phyloP scores from a whole-genome alignment of 2,329 filamentous ascomycete species.

The Fusarium verrucosum region DNA sequence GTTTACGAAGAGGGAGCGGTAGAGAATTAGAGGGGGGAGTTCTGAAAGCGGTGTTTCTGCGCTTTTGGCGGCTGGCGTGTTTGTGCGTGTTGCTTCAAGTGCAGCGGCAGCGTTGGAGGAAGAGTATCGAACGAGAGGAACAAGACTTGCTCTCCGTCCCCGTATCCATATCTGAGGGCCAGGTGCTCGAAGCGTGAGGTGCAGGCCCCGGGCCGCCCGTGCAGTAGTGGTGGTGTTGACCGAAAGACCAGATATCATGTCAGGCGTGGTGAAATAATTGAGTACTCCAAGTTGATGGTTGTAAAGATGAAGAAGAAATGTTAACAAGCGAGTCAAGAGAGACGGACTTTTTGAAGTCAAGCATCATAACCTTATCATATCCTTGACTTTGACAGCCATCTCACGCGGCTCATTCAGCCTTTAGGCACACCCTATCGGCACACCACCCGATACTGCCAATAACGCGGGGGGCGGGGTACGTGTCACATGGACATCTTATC shows the following conservation, averaged over 20 bases:
- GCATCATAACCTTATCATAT: conserved; percentile 14
- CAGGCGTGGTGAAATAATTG: background rate
- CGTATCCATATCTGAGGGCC: too few relatives aligned
- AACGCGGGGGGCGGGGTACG: conserved; percentile 33
- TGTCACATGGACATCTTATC: conserved; percentile 26
- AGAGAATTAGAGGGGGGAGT: conserved; percentile 49
- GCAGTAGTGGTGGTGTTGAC: conserved; percentile 15
- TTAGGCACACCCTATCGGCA: conserved; percentile 20
- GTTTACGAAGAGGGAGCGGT: conserved; percentile 55
- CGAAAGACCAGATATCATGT: conserved; percentile 26
- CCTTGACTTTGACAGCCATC: conserved; percentile 11
- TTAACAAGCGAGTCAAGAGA: background rate
- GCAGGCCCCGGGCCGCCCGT: conserved; percentile 22
- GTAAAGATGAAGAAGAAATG: background rate
- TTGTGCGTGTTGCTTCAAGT: conserved; percentile 22
- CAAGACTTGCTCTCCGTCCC: conserved; percentile 4
- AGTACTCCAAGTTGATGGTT: background rate
- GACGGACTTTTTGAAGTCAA: conserved; percentile 5
- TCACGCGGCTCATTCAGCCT: background rate
- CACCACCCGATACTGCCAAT: conserved; percentile 20
- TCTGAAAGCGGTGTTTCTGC: conserved; percentile 39
- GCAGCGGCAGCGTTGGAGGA: conserved; percentile 16
- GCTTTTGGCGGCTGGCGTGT: background rate
- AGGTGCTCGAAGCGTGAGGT: conserved; percentile 5
- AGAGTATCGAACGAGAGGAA: conserved; percentile 7